Percentiles rank a stretch among this genome's conserved stretches.
Evolutionary conservation across 305 asterid species (phyloP).

Genomic region (Fraxinus sp.): DNA sequence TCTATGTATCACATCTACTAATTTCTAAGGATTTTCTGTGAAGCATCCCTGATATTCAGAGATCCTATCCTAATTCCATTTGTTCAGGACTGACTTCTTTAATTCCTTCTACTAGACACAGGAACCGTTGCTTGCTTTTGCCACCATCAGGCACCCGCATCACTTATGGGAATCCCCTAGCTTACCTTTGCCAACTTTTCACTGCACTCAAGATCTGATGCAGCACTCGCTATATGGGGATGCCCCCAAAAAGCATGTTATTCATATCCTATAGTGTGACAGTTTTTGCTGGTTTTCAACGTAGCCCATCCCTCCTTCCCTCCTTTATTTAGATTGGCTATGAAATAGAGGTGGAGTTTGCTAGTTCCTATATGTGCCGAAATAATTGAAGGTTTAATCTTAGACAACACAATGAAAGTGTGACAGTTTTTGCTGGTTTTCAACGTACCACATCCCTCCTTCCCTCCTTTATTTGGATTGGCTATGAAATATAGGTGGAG

Average conservation of each 20-base stretch:
- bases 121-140: not conserved
- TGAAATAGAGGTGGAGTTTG: not conserved
- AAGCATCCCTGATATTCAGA: not conserved
- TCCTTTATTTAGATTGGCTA: not conserved
- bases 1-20: not conserved
- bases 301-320: not conserved
- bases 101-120: not conserved
- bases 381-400: not conserved
- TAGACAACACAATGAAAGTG: not conserved
- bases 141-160: not conserved
- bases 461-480: not conserved
- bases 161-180: not conserved
- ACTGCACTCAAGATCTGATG: not conserved
- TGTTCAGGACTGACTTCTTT: not conserved
- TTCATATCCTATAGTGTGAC: not conserved
- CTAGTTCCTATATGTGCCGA: not conserved
- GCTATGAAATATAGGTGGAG: not conserved
- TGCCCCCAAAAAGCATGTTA: not conserved
- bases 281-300: not conserved
- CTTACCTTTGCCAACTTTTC: not conserved
- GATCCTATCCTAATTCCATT: not conserved
- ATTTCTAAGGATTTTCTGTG: not conserved
- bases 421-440: not conserved
- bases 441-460: not conserved
- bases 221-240: not conserved